phyloP scores from a whole-genome alignment of 441 rosid species.

The Biscutella laevigata region DNA sequence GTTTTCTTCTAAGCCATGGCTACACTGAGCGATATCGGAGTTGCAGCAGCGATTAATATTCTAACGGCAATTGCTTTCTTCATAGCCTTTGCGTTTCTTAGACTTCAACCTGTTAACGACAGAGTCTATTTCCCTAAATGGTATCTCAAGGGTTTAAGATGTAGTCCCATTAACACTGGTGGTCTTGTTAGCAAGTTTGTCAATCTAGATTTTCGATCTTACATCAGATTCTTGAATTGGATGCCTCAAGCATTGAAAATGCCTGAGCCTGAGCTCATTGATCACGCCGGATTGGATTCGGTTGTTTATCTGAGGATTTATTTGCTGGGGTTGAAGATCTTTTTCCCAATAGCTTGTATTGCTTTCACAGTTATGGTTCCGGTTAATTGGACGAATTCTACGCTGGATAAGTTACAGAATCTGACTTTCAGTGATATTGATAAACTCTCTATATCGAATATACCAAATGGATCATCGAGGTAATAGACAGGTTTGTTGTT shows the following conservation, averaged over 20 bases:
- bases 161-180: constrained; percentile 53
- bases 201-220: constrained; percentile 67
- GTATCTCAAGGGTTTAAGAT: constrained; percentile 77
- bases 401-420: constrained; percentile 38
- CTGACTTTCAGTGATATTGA: constrained; percentile 67
- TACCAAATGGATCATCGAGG: constrained; percentile 61
- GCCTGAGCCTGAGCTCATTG: constrained; percentile 93
- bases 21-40: constrained; percentile 61
- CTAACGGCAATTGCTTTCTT: constrained; percentile 65
- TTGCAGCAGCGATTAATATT: constrained; percentile 71
- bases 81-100: constrained; percentile 68
- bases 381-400: constrained; percentile 67
- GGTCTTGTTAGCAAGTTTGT: constrained; percentile 61
- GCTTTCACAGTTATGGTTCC: constrained; percentile 75
- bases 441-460: constrained; percentile 80
- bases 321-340: constrained; percentile 76
- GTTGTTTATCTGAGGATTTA: constrained; percentile 82
- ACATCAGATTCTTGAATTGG: constrained; percentile 73
- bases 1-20: constrained; percentile 40
- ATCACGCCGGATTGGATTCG: constrained; percentile 93
- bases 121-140: constrained; percentile 95
- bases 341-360: constrained; percentile 73
- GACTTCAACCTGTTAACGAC: constrained; percentile 89
- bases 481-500: not conserved
- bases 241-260: constrained; percentile 84